Percentiles rank a stretch among this genome's conserved stretches.
These are phyloP conservation scores for Xylaria intraflava DNA, from an alignment of 495 filamentous ascomycete genomes.

Conservation along the genomic window DNA sequence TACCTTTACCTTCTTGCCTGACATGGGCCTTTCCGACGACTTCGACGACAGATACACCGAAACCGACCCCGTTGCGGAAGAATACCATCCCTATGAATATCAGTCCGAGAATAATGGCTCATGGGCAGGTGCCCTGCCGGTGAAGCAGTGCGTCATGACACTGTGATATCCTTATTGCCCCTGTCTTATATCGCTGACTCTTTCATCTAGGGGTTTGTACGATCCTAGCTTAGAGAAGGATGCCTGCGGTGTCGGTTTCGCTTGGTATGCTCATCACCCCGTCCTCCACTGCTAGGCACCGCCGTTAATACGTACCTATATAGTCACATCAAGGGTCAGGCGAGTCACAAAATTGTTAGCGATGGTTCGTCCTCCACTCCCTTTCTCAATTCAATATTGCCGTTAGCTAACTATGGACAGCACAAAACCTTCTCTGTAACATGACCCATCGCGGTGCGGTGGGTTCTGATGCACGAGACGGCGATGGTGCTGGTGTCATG, in stretches of 20 bases:
- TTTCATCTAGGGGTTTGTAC: constrained; percentile 64
- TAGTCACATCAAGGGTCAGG: constrained; percentile 94
- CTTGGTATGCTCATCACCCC: constrained; percentile 62
- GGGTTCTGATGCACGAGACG: constrained; percentile 94
- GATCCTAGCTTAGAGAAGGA: constrained; percentile 96
- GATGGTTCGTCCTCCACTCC: constrained; percentile 66
- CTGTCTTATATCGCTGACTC: constrained; percentile 12
- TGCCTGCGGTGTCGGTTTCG: constrained; percentile 98
- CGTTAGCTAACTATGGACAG: constrained; percentile 38
- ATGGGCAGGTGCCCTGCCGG: constrained; percentile 90
- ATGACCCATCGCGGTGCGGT: constrained; percentile 99
- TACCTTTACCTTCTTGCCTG: constrained; percentile 38
- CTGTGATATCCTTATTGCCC: background rate
- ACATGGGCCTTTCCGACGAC: constrained; percentile 51
- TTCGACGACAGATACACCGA: constrained; percentile 53
- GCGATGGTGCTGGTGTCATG: constrained; percentile 98
- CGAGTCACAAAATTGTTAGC: constrained; percentile 98
- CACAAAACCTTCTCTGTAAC: constrained; percentile 93
- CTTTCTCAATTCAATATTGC: background rate
- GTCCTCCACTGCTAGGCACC: background rate
- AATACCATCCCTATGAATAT: constrained; percentile 68
- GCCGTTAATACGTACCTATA: constrained; percentile 14
- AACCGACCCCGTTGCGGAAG: constrained; percentile 44
- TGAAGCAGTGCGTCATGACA: constrained; percentile 69
- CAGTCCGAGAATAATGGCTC: constrained; percentile 81